These are phyloP conservation scores for Starmerella floris DNA, from an alignment of 805 yeast genomes.

Conservation along the genomic window DNA sequence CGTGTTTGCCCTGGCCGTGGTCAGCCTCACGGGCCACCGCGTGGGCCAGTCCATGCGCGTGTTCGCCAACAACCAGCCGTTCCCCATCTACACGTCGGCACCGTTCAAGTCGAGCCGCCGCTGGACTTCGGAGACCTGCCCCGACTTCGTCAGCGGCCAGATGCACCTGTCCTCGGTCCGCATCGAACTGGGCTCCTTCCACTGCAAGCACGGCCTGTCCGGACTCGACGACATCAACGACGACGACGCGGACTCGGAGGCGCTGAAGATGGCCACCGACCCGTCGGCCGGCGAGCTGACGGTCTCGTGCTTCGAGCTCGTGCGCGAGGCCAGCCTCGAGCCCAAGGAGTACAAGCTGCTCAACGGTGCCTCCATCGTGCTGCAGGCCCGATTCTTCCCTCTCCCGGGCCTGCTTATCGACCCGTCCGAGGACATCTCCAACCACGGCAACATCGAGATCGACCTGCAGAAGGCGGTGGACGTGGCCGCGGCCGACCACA, in stretches of 20 bases:
- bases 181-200: conserved; percentile 18
- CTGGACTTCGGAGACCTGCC: conserved; percentile 19
- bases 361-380: conserved; percentile 14
- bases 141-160: conserved; percentile 24
- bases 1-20: conserved; percentile 53
- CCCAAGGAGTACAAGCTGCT: conserved; percentile 17
- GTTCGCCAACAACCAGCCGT: conserved; percentile 63
- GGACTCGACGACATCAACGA: conserved; percentile 13
- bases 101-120: conserved; percentile 34
- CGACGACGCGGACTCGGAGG: conserved; percentile 29
- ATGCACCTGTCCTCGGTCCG: conserved; percentile 17
- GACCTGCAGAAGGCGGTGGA: conserved; percentile 50
- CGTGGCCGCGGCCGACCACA: conserved; percentile 73
- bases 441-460: conserved; percentile 57
- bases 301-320: conserved; percentile 33
- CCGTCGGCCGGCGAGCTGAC: conserved; percentile 33
- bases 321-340: conserved; percentile 17
- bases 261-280: conserved; percentile 6
- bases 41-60: conserved; percentile 54
- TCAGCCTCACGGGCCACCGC: conserved; percentile 14
- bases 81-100: conserved; percentile 47
- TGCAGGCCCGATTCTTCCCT: conserved; percentile 58
- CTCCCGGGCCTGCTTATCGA: conserved; percentile 46
- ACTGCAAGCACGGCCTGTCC: conserved; percentile 5
- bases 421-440: conserved; percentile 56